phyloP scores from a whole-genome alignment of 805 yeast genomes.

The Kluyveromyces dobzhanskii region DNA sequence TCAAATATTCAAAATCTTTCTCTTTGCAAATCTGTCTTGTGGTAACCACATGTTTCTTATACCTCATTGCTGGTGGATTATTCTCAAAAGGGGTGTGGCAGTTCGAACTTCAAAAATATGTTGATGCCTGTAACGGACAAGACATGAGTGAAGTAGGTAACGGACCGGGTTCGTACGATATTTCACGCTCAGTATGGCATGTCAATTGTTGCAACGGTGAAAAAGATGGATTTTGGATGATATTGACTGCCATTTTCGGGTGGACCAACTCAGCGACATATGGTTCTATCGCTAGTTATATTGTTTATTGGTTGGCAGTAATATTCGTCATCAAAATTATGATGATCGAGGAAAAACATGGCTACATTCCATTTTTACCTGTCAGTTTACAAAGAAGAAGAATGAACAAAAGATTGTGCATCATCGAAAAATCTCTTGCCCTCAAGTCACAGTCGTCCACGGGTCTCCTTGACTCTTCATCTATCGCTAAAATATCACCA shows the following conservation, averaged over 20 bases:
- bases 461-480: background rate
- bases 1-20: conserved; percentile 70
- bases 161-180: conserved; percentile 91
- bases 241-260: conserved; percentile 79
- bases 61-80: conserved; percentile 80
- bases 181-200: conserved; percentile 77
- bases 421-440: conserved; percentile 23
- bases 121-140: conserved; percentile 65
- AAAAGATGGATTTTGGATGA: conserved; percentile 90
- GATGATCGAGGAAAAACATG: conserved; percentile 46
- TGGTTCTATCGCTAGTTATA: conserved; percentile 72
- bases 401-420: conserved; percentile 33
- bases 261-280: conserved; percentile 94
- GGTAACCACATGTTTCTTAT: conserved; percentile 69
- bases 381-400: conserved; percentile 48
- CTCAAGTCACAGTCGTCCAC: conserved; percentile 7
- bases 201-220: conserved; percentile 92
- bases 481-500: background rate
- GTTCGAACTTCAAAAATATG: conserved; percentile 70
- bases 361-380: conserved; percentile 56
- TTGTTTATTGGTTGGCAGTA: conserved; percentile 55
- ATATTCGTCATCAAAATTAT: conserved; percentile 38
- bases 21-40: conserved; percentile 70
- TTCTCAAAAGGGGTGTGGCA: conserved; percentile 88
- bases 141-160: conserved; percentile 85